Evolutionary conservation across 2,329 filamentous ascomycete genomes (phyloP).

Genomic region (Ophiostoma angusticollis): DNA sequence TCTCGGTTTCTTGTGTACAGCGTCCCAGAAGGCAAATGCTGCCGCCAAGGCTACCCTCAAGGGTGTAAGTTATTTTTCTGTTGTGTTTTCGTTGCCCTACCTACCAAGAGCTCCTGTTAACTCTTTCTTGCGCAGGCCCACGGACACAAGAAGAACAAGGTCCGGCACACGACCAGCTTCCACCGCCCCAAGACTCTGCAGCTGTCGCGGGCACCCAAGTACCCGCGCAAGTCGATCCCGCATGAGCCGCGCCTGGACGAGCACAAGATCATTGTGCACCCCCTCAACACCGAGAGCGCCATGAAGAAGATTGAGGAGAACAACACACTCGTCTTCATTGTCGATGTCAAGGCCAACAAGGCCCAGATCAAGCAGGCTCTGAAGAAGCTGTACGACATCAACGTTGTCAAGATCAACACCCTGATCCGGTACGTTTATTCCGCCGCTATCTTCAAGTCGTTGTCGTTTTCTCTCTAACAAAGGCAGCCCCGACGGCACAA

Average conservation of each 20-base stretch:
- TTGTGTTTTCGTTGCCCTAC: slow-evolving; percentile 3
- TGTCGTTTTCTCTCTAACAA: neutral
- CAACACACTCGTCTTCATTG: slow-evolving; percentile 98
- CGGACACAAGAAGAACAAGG: slow-evolving; percentile 79
- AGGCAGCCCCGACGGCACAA: slow-evolving; percentile 76
- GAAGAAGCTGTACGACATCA: slow-evolving; percentile 99
- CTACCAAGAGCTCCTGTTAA: neutral
- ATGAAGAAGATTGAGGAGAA: slow-evolving; percentile 99
- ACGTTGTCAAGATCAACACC: slow-evolving; percentile 98
- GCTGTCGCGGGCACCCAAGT: slow-evolving; percentile 84
- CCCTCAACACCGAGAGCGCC: slow-evolving; percentile 97
- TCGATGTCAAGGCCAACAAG: slow-evolving; percentile 98
- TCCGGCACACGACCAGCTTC: slow-evolving; percentile 87
- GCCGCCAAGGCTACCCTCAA: slow-evolving; percentile 94
- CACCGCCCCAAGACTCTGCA: slow-evolving; percentile 94
- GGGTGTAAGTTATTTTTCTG: slow-evolving; percentile 58
- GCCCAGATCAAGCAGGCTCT: slow-evolving; percentile 95
- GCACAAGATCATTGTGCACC: slow-evolving; percentile 96
- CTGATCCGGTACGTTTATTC: slow-evolving; percentile 64
- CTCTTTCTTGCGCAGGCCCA: slow-evolving; percentile 28
- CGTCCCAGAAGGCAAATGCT: slow-evolving; percentile 72
- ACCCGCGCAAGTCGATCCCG: slow-evolving; percentile 89
- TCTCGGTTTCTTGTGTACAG: slow-evolving; percentile 37
- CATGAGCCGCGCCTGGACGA: slow-evolving; percentile 86
- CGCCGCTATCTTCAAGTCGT: neutral